Base-by-base conservation (phyloP, 192 early-diverging fungal genomes). In the Umbelopsis isabellina region DNA sequence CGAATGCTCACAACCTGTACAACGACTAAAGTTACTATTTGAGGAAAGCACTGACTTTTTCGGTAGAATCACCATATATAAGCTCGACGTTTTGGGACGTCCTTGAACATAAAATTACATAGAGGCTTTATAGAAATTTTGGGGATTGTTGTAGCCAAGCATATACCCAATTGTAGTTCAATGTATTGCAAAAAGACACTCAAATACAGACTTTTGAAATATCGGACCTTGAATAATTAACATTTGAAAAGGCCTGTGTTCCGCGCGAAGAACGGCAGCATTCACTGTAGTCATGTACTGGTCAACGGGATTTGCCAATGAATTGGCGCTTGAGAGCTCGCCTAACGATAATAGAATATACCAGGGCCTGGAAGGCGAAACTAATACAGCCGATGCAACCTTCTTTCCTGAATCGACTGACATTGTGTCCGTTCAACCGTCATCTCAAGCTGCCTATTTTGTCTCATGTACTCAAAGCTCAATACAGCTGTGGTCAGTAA, bases 41-140 rank as follows among this genome's bases (percentile, higher is more conserved):
- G 83, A 82, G 49, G 78, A 79, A 25, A 91, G 91, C 76, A 90
- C 93, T 1, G 94, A 96, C 72, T 94, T 96, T 81, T 94, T 91
- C 78, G 94, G 94, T 22, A 81, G 94, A 48, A 87, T 94, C 37
- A 87, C 89, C 33, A 75, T 96, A 11, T 96, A 96, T 79, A 76
- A 85, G 49, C 76, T 96, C 44, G 88, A 91, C 58, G 74, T 94
- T 53, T 10, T 85, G 25, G 92, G 92, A 23, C 27, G 46, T 27
- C 13, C 27, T 33, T 61, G 18, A 61, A 9, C 10, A 41, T 41
- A 5, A 41, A 41, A 10, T 30, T 41, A 41, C 2, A 41, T 41
- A 41, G 37, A 41, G 7, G 10, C 10, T 41, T 41, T 41, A 41
- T 41, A 41, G 37, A 41, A 10, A 0, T 41, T 9, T 41, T 41